Evolutionary conservation across 306 rosid genomes (phyloP).

Genomic region (Begonia masoniana): DNA sequence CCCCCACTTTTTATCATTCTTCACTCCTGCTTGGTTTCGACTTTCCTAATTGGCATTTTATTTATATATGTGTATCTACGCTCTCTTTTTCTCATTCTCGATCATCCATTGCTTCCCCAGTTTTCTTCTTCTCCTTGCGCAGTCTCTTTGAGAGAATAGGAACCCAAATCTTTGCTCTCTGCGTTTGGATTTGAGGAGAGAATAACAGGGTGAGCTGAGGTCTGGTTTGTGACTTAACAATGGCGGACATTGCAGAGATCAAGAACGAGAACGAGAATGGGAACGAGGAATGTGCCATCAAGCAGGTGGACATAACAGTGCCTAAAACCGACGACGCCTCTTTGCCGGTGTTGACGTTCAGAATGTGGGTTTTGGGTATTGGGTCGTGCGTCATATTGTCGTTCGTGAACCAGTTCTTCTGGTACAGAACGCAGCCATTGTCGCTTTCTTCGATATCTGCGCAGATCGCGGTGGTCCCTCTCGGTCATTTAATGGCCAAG

Average conservation of each 20-base stretch:
- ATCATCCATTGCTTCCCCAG: too few relatives aligned
- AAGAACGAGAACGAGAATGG: slow-evolving; percentile 10
- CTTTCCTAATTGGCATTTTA: too few relatives aligned
- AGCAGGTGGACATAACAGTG: slow-evolving; percentile 66
- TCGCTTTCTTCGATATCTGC: slow-evolving; percentile 46
- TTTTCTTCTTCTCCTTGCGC: too few relatives aligned
- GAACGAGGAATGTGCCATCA: slow-evolving; percentile 27
- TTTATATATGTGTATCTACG: too few relatives aligned
- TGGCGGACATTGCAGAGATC: slow-evolving; percentile 5
- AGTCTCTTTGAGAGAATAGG: too few relatives aligned
- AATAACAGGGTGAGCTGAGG: too few relatives aligned
- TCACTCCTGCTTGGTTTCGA: too few relatives aligned
- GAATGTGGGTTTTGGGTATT: slow-evolving; percentile 83
- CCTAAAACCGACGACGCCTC: slow-evolving; percentile 66
- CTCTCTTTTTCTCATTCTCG: too few relatives aligned
- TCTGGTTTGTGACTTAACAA: background rate
- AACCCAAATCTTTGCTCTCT: too few relatives aligned
- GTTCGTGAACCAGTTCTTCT: slow-evolving; percentile 80
- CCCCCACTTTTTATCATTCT: too few relatives aligned
- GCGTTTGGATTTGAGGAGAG: too few relatives aligned
- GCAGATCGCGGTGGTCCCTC: slow-evolving; percentile 86
- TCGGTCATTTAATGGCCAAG: slow-evolving; percentile 74
- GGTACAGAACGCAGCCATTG: slow-evolving; percentile 78
- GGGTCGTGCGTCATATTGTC: slow-evolving; percentile 48
- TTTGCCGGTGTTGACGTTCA: slow-evolving; percentile 50